phyloP scores from a whole-genome alignment of 345 rosid species.

The Excoecaria agallocha region DNA sequence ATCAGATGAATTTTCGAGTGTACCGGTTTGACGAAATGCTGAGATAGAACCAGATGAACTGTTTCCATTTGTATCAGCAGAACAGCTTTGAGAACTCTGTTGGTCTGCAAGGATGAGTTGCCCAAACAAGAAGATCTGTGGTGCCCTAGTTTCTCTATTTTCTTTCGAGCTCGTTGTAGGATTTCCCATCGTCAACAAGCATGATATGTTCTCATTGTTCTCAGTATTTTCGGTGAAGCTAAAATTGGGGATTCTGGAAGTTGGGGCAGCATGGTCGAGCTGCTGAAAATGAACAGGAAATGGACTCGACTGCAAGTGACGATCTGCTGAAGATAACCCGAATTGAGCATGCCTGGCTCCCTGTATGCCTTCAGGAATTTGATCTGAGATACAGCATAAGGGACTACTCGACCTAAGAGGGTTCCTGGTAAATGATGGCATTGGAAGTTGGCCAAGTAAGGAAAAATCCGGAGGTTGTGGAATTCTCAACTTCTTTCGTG shows the following conservation, averaged over 20 bases:
- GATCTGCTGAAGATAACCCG: constrained; percentile 70
- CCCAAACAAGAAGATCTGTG: constrained; percentile 81
- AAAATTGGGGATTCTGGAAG: constrained; percentile 33
- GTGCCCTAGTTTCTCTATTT: constrained; percentile 44
- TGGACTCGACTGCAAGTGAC: constrained; percentile 53
- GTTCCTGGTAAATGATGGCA: constrained; percentile 64
- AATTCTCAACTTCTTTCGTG: constrained; percentile 76
- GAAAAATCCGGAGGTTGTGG: constrained; percentile 61
- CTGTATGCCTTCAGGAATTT: constrained; percentile 97
- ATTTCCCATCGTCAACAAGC: constrained; percentile 65
- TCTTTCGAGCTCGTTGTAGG: constrained; percentile 37
- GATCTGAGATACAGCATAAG: constrained; percentile 61
- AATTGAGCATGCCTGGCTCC: constrained; percentile 99
- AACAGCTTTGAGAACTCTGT: constrained; percentile 58
- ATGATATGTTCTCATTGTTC: constrained; percentile 44
- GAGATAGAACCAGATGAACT: constrained; percentile 55
- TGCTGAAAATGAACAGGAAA: constrained; percentile 46
- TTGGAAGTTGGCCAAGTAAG: constrained; percentile 47
- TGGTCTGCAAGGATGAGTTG: constrained; percentile 68
- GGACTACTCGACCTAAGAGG: constrained; percentile 57
- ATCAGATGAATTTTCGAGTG: constrained; percentile 53
- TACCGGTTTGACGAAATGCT: constrained; percentile 41
- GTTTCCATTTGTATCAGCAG: constrained; percentile 51
- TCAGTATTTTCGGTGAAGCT: constrained; percentile 27
- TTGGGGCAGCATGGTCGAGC: constrained; percentile 32